Conservation (phyloP, 768 basidiomycete species). For the Phaeotremella fagi region DNA sequence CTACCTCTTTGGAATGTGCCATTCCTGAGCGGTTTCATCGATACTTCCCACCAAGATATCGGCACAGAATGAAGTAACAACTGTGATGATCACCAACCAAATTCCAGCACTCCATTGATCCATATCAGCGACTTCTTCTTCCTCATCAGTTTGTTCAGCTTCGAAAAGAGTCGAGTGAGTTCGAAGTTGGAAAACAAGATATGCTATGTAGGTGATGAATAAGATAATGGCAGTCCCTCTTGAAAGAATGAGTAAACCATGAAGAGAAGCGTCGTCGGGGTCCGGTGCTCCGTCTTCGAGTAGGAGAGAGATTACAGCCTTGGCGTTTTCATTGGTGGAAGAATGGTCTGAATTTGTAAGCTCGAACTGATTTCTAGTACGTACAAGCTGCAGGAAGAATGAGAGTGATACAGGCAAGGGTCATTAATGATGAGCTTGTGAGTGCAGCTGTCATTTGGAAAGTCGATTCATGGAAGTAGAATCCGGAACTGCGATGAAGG, state of each 20-base stretch:
- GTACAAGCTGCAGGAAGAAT: slow-evolving; percentile 84
- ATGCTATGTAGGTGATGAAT: slow-evolving; percentile 62
- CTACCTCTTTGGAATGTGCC: slow-evolving; percentile 57
- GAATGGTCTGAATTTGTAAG: slow-evolving; percentile 31
- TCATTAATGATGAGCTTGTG: slow-evolving; percentile 67
- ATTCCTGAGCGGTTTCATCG: slow-evolving; percentile 79
- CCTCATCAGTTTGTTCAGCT: slow-evolving; percentile 50
- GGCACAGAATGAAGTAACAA: slow-evolving; percentile 81
- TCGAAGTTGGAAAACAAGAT: slow-evolving; percentile 57
- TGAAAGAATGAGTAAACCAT: slow-evolving; percentile 68
- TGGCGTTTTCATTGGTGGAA: slow-evolving; percentile 22
- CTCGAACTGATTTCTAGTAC: slow-evolving; percentile 7
- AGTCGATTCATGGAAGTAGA: slow-evolving; percentile 60
- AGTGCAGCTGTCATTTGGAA: slow-evolving; percentile 85
- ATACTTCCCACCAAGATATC: slow-evolving; percentile 84
- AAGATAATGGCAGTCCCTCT: slow-evolving; percentile 74
- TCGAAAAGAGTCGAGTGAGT: slow-evolving; percentile 66
- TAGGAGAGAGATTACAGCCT: slow-evolving; percentile 12
- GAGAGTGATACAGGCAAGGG: slow-evolving; percentile 77
- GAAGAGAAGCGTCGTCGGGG: slow-evolving; percentile 35
- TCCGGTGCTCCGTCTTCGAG: slow-evolving; percentile 30
- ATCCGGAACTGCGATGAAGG: slow-evolving; percentile 55
- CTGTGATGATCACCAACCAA: slow-evolving; percentile 66
- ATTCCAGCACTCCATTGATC: slow-evolving; percentile 61
- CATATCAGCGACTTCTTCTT: slow-evolving; percentile 59